These are phyloP conservation scores for Gleditsia sinensis DNA, from an alignment of 306 rosid genomes.

Conservation along the genomic window DNA sequence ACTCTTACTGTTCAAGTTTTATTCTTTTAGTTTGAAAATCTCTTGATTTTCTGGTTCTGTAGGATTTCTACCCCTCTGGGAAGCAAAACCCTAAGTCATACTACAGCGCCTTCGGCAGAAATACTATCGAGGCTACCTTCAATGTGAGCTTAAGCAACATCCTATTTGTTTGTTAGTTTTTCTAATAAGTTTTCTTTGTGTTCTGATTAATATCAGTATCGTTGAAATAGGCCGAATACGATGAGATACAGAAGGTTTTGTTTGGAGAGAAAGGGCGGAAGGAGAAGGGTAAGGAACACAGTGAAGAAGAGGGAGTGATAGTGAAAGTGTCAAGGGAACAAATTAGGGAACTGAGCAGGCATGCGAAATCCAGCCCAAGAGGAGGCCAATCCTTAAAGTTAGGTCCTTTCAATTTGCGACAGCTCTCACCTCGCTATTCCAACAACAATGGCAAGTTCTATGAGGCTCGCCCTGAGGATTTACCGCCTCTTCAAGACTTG, in stretches of 20 bases:
- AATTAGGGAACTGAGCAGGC: slow-evolving; percentile 3
- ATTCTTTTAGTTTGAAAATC: no score
- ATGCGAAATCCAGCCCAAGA: slow-evolving; percentile 22
- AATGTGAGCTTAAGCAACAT: slow-evolving; percentile 26
- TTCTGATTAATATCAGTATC: background rate
- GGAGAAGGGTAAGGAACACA: background rate
- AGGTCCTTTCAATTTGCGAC: slow-evolving; percentile 40
- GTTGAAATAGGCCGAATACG: slow-evolving; percentile 4
- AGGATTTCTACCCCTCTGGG: slow-evolving; percentile 31
- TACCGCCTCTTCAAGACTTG: slow-evolving; percentile 21
- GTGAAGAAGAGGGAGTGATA: slow-evolving; percentile 30
- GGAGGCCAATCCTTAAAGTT: background rate
- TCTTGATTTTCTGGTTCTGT: background rate
- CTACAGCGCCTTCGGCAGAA: slow-evolving; percentile 31
- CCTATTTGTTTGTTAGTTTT: no score
- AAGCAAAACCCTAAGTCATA: slow-evolving; percentile 22
- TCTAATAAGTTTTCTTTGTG: no score
- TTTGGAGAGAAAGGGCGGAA: background rate
- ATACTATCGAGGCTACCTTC: slow-evolving; percentile 30
- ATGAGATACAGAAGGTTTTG: slow-evolving; percentile 29
- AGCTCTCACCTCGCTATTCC: background rate
- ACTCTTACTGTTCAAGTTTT: no score
- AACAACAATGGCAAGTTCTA: slow-evolving; percentile 37
- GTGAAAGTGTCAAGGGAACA: slow-evolving; percentile 27
- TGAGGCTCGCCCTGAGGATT: slow-evolving; percentile 29